Conservation (phyloP, 768 basidiomycete species). For the Naganishia randhawae region DNA sequence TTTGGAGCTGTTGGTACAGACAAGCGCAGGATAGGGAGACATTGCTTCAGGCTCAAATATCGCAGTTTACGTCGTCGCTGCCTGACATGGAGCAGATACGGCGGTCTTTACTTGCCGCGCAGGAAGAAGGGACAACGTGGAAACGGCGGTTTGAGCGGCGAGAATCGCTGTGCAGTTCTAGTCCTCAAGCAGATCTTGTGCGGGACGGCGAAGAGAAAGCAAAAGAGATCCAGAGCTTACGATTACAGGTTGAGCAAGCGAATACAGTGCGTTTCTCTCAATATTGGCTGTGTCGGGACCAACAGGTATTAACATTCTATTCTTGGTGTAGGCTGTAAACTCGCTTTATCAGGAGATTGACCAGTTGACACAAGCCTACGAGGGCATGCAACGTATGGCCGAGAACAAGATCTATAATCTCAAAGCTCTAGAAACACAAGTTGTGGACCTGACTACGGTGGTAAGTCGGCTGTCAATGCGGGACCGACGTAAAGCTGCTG, state of each 20-base stretch:
- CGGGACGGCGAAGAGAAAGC: slow-evolving; percentile 62
- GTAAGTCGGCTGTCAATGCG: slow-evolving; percentile 53
- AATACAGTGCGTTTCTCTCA: slow-evolving; percentile 56
- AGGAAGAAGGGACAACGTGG: slow-evolving; percentile 44
- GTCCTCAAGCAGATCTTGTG: slow-evolving; percentile 13
- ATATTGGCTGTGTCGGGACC: neutral
- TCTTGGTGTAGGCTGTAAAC: slow-evolving; percentile 36
- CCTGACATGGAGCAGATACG: slow-evolving; percentile 56
- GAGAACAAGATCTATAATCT: slow-evolving; percentile 82
- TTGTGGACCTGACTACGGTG: slow-evolving; percentile 65
- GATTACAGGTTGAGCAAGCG: slow-evolving; percentile 64
- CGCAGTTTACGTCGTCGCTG: slow-evolving; percentile 50
- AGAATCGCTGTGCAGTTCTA: slow-evolving; percentile 2
- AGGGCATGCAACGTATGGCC: slow-evolving; percentile 71
- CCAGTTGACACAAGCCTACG: slow-evolving; percentile 80
- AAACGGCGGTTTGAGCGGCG: slow-evolving; percentile 34
- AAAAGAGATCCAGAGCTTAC: slow-evolving; percentile 62
- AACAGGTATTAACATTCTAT: neutral
- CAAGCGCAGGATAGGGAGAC: slow-evolving; percentile 56
- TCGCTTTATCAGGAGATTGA: slow-evolving; percentile 81
- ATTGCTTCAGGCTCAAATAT: slow-evolving; percentile 59
- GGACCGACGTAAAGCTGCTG: neutral
- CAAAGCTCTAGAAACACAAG: slow-evolving; percentile 66
- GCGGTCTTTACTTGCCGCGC: slow-evolving; percentile 52
- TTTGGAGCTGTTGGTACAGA: slow-evolving; percentile 50